Base-by-base conservation (phyloP, 768 basidiomycete species). In the Nidula microcarpa region DNA sequence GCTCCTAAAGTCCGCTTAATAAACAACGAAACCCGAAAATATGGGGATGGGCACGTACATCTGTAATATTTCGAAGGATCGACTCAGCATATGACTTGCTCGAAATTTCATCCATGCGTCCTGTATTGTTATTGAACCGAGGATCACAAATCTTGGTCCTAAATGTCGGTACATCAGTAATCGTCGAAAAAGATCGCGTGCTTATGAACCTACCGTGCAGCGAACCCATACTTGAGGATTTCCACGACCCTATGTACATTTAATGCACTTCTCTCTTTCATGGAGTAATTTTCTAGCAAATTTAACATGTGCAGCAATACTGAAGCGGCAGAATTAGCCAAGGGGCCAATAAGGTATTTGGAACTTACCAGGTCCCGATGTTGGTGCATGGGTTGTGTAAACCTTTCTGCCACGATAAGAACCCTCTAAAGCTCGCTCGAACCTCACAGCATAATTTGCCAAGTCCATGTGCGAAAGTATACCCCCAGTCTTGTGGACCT, bases 251-350 rank as follows among this genome's bases (percentile, higher is more conserved):
- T 78, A 66, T 98, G 97, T 2, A 81, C 74, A 57, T 84, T 89
- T 13, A 92, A 65, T 0, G 77, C 74, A n/a, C 77, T 85, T 57
- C 75, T 67, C 44, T 82, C 82, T 23, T 72, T 70, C 14, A 77
- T 58, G 34, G 80, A 68, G 62, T 81, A 98, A n/a, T 79, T 76
- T 63, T 97, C 94, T 45, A 96, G 71, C 16, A 94, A 66, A 64
- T 98, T 97, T n/a, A 98, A 73, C 79, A 98, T 89, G 64, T 93
- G 89, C 39, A 97, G 71, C 41, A 98, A 72, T n/a, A 90, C 91
- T 76, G 47, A 45, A 17, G 46, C 34, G 44, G 41, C 18, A n/a
- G n/a, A 36, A 51, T 43, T 50, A 43, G 54, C 36, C 11, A 6
- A 23, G 30, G 11, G 17, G 16, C 33, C 33, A 6, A 49, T 10